Evolutionary conservation across 2,329 filamentous ascomycete species (phyloP).

Genomic region (Xylariaceae sp.): DNA sequence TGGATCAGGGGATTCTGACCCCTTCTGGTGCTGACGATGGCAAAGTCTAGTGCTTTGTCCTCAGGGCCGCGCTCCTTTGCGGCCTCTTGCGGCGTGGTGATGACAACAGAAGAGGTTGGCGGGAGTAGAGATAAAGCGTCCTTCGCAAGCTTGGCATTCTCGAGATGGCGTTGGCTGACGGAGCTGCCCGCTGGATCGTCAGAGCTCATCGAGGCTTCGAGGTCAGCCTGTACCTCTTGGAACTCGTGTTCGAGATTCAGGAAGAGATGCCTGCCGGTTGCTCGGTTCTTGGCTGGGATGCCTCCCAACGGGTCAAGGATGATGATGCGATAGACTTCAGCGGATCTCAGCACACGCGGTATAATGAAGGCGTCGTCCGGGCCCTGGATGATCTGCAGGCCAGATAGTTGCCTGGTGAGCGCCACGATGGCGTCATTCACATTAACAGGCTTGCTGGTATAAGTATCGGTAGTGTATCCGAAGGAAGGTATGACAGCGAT

Average conservation of each 20-base stretch:
- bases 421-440: constrained; percentile 65
- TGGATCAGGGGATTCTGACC: constrained; percentile 83
- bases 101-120: constrained; percentile 76
- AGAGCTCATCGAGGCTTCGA: constrained; percentile 34
- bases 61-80: constrained; percentile 47
- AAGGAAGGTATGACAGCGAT: constrained; percentile 61
- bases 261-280: constrained; percentile 70
- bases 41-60: constrained; percentile 51
- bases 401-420: constrained; percentile 69
- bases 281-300: constrained; percentile 61
- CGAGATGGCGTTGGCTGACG: constrained; percentile 39
- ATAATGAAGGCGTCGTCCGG: constrained; percentile 36
- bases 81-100: constrained; percentile 81
- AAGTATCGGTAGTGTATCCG: constrained; percentile 39
- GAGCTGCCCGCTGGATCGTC: constrained; percentile 27
- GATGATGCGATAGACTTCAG: constrained; percentile 72
- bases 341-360: constrained; percentile 34
- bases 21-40: constrained; percentile 43
- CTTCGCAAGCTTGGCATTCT: constrained; percentile 70
- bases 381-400: constrained; percentile 46
- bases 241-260: constrained; percentile 94
- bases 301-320: constrained; percentile 83
- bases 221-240: constrained; percentile 57
- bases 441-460: constrained; percentile 36
- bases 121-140: constrained; percentile 71